phyloP scores from a whole-genome alignment of 495 filamentous ascomycete species.

The Aspergillus taichungensis region DNA sequence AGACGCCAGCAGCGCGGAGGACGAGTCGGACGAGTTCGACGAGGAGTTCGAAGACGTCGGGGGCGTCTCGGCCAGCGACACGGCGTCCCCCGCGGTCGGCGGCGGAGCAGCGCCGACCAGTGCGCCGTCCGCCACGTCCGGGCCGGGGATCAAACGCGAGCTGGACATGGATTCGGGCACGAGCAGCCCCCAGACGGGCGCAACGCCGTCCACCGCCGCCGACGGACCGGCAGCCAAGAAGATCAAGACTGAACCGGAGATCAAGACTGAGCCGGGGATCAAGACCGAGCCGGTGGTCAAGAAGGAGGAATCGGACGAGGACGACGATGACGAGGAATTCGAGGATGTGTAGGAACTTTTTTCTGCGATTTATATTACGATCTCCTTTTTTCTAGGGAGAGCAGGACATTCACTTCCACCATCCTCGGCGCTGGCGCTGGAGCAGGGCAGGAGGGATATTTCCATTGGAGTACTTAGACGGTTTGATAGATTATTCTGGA shows the following conservation, averaged over 20 bases:
- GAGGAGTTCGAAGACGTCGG: slow-evolving; percentile 44
- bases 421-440: slow-evolving; percentile 13
- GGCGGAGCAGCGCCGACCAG: slow-evolving; percentile 16
- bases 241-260: slow-evolving; percentile 31
- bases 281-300: slow-evolving; percentile 18
- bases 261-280: slow-evolving; percentile 27
- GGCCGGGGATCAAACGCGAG: slow-evolving; percentile 30
- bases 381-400: no score
- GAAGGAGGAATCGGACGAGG: slow-evolving; percentile 42
- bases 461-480: no score
- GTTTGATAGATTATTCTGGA: no score
- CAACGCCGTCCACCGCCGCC: slow-evolving; percentile 31
- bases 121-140: slow-evolving; percentile 14
- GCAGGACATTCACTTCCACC: no score
- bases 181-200: slow-evolving; percentile 34
- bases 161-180: slow-evolving; percentile 33
- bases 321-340: slow-evolving; percentile 47
- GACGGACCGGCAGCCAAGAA: slow-evolving; percentile 37
- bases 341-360: slow-evolving; percentile 32
- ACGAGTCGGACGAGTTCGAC: slow-evolving; percentile 41
- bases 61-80: slow-evolving; percentile 31
- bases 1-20: slow-evolving; percentile 37
- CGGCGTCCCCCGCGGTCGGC: slow-evolving; percentile 27
- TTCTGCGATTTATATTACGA: no score
- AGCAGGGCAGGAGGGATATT: neutral